phyloP scores from a whole-genome alignment of 306 rosid species.

The Fragaria iinumae region DNA sequence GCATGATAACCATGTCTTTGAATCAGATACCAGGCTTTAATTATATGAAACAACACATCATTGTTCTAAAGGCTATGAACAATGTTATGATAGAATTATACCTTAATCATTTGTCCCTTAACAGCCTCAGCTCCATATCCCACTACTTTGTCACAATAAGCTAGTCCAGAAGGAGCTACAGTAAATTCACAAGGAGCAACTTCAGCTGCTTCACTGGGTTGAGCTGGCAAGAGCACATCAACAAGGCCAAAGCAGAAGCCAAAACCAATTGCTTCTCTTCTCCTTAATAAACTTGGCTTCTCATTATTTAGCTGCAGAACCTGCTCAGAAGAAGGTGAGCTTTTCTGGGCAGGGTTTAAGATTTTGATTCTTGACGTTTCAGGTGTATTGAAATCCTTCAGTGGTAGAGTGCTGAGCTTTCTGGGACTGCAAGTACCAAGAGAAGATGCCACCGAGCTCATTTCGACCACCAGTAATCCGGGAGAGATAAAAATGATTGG shows the following conservation, averaged over 20 bases:
- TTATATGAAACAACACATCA: background rate
- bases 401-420: slow-evolving; percentile 18
- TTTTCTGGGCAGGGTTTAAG: background rate
- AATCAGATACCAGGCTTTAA: background rate
- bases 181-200: slow-evolving; percentile 52
- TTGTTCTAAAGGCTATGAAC: background rate
- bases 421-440: slow-evolving; percentile 29
- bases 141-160: slow-evolving; percentile 71
- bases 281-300: slow-evolving; percentile 25
- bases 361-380: slow-evolving; percentile 24
- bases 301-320: slow-evolving; percentile 24
- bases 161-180: slow-evolving; percentile 78
- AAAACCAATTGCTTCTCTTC: slow-evolving; percentile 58
- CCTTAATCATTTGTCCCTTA: slow-evolving; percentile 89
- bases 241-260: slow-evolving; percentile 48
- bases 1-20: background rate
- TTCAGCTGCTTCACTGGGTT: slow-evolving; percentile 38
- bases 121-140: slow-evolving; percentile 72
- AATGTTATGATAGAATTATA: slow-evolving; percentile 8
- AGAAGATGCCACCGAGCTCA: slow-evolving; percentile 44
- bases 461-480: slow-evolving; percentile 25
- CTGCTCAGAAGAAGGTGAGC: slow-evolving; percentile 2
- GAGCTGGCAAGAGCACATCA: slow-evolving; percentile 20
- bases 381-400: slow-evolving; percentile 12
- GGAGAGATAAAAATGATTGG: slow-evolving; percentile 11